These are phyloP conservation scores for Fistulinella prunicolor DNA, from an alignment of 768 basidiomycete species.

Conservation along the genomic window DNA sequence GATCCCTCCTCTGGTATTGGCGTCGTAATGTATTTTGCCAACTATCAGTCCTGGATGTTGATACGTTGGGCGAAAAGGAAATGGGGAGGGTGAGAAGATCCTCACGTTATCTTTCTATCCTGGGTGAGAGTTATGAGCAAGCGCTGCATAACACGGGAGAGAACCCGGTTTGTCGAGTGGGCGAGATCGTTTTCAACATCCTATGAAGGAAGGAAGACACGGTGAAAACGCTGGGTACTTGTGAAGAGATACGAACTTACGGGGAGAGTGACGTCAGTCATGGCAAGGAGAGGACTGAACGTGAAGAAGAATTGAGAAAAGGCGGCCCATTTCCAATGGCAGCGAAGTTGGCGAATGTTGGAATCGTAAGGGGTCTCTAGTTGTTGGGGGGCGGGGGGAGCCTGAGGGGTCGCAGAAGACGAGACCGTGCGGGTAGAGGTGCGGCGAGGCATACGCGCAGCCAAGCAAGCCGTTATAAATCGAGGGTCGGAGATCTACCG, in stretches of 20 bases:
- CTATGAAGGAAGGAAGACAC: slow-evolving; percentile 36
- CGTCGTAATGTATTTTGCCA: slow-evolving; percentile 78
- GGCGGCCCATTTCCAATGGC: slow-evolving; percentile 90
- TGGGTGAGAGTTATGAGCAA: slow-evolving; percentile 72
- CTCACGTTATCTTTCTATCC: slow-evolving; percentile 78
- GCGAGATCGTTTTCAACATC: slow-evolving; percentile 78
- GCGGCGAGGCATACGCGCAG: slow-evolving; percentile 58
- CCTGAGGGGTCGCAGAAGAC: slow-evolving; percentile 30
- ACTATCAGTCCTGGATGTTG: slow-evolving; percentile 54
- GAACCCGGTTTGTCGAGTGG: slow-evolving; percentile 52
- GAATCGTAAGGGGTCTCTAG: slow-evolving; percentile 29
- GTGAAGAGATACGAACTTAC: slow-evolving; percentile 39
- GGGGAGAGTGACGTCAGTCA: slow-evolving; percentile 64
- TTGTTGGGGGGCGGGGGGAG: slow-evolving; percentile 25
- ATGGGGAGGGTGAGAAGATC: slow-evolving; percentile 17
- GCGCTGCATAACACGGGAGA: slow-evolving; percentile 73
- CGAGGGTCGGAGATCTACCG: slow-evolving; percentile 36
- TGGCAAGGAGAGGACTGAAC: slow-evolving; percentile 69
- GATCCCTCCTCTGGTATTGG: slow-evolving; percentile 73
- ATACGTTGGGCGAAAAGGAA: slow-evolving; percentile 16
- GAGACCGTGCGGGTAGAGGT: slow-evolving; percentile 39
- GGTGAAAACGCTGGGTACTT: not conserved
- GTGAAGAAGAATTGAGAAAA: slow-evolving; percentile 89
- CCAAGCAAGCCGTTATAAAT: slow-evolving; percentile 35
- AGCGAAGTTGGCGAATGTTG: slow-evolving; percentile 58